Conservation (phyloP, 2,329 filamentous ascomycete species). For the Cladosporium sp. region DNA sequence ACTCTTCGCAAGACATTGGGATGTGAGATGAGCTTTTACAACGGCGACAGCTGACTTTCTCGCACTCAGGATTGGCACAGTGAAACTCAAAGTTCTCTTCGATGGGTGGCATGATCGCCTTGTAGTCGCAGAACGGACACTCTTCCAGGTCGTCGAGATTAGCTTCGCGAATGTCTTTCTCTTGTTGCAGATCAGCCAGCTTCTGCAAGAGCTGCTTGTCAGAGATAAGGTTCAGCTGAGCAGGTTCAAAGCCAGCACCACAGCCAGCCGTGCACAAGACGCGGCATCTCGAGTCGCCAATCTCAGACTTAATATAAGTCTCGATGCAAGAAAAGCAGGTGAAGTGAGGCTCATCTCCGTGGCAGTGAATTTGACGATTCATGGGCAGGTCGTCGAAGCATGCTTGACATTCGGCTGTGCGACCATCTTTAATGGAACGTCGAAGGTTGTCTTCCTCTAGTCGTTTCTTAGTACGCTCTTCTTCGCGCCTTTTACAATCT, state of each 20-base stretch:
- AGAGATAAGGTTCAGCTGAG: slow-evolving; percentile 59
- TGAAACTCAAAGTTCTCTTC: slow-evolving; percentile 71
- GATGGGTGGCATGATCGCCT: slow-evolving; percentile 68
- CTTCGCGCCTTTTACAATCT: slow-evolving; percentile 24
- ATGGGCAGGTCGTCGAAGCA: slow-evolving; percentile 68
- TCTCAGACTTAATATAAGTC: slow-evolving; percentile 64
- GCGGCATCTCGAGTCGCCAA: slow-evolving; percentile 68
- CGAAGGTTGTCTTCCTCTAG: slow-evolving; percentile 41
- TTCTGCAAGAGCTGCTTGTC: slow-evolving; percentile 59
- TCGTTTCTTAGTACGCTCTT: slow-evolving; percentile 25
- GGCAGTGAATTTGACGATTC: slow-evolving; percentile 69
- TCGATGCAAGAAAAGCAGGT: slow-evolving; percentile 71
- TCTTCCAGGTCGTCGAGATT: slow-evolving; percentile 69
- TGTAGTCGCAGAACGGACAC: slow-evolving; percentile 82
- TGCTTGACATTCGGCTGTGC: slow-evolving; percentile 62
- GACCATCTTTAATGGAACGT: slow-evolving; percentile 42
- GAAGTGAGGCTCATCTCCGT: slow-evolving; percentile 58
- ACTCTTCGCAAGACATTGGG: slow-evolving; percentile 69
- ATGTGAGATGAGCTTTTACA: slow-evolving; percentile 71
- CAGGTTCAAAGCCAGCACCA: slow-evolving; percentile 57
- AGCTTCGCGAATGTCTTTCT: slow-evolving; percentile 67
- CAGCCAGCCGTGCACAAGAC: slow-evolving; percentile 69
- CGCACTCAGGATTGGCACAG: slow-evolving; percentile 67
- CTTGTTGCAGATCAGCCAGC: slow-evolving; percentile 70
- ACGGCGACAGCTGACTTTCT: slow-evolving; percentile 52